phyloP scores from a whole-genome alignment of 2,329 filamentous ascomycete species.

The Penicillium sp. region DNA sequence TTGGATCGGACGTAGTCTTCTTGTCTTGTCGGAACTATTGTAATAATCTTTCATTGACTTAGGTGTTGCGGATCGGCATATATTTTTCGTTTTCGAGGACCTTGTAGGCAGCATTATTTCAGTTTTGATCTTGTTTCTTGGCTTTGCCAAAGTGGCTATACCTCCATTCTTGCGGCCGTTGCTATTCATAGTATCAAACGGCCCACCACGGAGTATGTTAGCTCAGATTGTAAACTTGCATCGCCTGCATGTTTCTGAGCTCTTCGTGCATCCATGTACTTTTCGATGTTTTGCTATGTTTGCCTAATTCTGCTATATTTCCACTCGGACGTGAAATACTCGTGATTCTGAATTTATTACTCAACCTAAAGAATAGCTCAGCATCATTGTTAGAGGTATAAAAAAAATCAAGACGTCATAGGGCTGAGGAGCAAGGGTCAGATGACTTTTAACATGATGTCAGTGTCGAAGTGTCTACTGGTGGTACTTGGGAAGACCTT shows the following conservation, averaged over 20 bases:
- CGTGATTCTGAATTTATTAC: neutral
- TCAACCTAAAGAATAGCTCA: neutral
- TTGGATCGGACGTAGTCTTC: constrained; percentile 43
- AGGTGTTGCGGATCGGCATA: neutral
- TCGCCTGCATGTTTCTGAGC: neutral
- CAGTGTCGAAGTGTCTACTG: neutral
- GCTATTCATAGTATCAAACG: constrained; percentile 2
- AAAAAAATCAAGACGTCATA: constrained; percentile 19
- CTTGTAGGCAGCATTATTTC: constrained; percentile 5
- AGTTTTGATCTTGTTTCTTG: neutral
- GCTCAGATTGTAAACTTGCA: neutral
- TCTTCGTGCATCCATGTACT: neutral
- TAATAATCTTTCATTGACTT: no score
- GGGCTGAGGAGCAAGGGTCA: constrained; percentile 16
- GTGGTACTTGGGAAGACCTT: no score
- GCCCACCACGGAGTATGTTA: neutral
- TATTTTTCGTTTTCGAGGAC: neutral
- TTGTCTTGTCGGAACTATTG: neutral
- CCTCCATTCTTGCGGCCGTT: neutral
- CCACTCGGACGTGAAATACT: neutral
- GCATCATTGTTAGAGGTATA: neutral
- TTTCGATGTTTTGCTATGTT: neutral
- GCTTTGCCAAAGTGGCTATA: neutral
- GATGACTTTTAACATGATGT: constrained; percentile 3
- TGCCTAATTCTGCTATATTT: neutral